Evolutionary conservation across 164 flowering plant species (phyloP).

Genomic region (Chimonanthus salicifolius): DNA sequence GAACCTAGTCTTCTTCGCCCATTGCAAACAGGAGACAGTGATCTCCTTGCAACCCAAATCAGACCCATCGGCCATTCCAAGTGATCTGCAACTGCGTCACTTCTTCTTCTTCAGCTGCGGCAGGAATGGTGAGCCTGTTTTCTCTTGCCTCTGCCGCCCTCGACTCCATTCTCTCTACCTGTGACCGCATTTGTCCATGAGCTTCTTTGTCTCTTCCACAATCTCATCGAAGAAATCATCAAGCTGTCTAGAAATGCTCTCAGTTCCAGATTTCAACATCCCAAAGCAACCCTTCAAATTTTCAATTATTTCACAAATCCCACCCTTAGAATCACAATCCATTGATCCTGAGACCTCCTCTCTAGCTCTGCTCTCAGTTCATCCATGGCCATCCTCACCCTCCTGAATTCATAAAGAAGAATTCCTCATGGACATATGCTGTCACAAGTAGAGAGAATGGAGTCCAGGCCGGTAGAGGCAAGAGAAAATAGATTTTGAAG

Average conservation of each 20-base stretch:
- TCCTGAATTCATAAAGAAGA: conserved; percentile 60
- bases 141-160: neutral
- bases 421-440: conserved; percentile 77
- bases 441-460: conserved; percentile 47
- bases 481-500: conserved; percentile 14
- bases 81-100: neutral
- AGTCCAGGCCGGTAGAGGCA: neutral
- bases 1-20: too few species aligned
- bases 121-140: conserved; percentile 5
- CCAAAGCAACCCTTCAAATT: conserved; percentile 58
- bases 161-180: conserved; percentile 30
- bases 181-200: conserved; percentile 83
- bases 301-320: conserved; percentile 59
- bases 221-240: conserved; percentile 98
- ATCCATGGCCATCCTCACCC: conserved; percentile 53
- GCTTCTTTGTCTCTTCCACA: conserved; percentile 91
- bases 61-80: too few species aligned
- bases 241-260: conserved; percentile 63
- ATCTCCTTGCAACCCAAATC: too few species aligned
- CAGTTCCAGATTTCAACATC: conserved; percentile 60
- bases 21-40: too few species aligned
- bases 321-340: conserved; percentile 39
- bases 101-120: neutral
- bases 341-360: conserved; percentile 26
- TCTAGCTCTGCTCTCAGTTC: conserved; percentile 72